Conservation (phyloP, 805 yeast species). For the Wickerhamiella kurtzmanii region DNA sequence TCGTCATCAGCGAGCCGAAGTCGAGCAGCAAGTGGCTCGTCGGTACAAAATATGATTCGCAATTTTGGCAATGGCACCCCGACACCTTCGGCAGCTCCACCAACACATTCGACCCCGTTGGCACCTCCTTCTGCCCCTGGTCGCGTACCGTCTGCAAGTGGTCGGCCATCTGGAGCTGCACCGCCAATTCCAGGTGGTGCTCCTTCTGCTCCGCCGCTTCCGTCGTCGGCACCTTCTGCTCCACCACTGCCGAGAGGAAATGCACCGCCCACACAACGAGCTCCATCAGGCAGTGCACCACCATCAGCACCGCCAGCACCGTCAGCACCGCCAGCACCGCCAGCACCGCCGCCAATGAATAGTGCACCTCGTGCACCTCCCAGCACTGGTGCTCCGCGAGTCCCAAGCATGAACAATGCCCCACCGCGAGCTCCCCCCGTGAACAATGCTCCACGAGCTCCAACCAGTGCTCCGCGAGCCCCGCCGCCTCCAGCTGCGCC, state of each 20-base stretch:
- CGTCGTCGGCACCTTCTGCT: constrained; percentile 6
- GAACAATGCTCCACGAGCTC: constrained; percentile 7
- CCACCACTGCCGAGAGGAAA: not conserved
- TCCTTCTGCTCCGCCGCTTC: constrained; percentile 15
- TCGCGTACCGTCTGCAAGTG: too few species aligned
- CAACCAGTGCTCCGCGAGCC: constrained; percentile 17
- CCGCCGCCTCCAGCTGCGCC: constrained; percentile 16
- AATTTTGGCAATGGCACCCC: not conserved
- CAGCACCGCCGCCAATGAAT: constrained; percentile 6
- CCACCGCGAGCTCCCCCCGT: constrained; percentile 11
- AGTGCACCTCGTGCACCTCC: too few species aligned
- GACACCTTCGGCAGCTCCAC: constrained; percentile 7
- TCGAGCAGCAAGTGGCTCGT: not conserved
- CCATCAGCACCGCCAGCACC: constrained; percentile 25
- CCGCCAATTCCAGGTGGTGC: constrained; percentile 5
- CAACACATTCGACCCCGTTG: constrained; percentile 21
- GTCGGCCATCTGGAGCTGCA: constrained; percentile 16
- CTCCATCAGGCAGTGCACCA: too few species aligned
- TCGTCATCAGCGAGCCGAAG: not conserved
- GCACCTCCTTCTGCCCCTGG: constrained; percentile 20
- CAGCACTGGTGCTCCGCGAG: too few species aligned
- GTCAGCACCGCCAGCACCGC: constrained; percentile 12
- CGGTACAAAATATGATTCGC: not conserved
- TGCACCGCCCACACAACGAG: too few species aligned
- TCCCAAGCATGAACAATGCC: too few species aligned